Evolutionary conservation across 495 filamentous ascomycete species (phyloP), one percentile per base, ranked within the genome.

Genomic region (Penicillium dipodomyicola): DNA sequence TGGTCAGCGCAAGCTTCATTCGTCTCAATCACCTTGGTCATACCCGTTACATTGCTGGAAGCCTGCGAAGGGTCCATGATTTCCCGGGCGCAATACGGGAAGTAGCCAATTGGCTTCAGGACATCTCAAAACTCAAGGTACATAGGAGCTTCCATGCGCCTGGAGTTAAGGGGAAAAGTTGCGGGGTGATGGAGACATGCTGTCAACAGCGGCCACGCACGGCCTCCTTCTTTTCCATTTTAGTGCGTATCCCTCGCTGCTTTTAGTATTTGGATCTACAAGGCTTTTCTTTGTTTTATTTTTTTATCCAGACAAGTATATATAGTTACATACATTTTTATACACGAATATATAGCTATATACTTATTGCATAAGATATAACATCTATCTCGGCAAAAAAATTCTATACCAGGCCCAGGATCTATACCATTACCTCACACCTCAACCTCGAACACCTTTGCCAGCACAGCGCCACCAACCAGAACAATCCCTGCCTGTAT

Each of bases 21-120:
- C 42, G 40, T 27, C 22, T 41, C n/a, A 23, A 37, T 11, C 29
- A 44, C 19, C 47, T 10, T 47, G 11, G n/a, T 49, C 60, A 32
- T 73, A 80, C 78, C 78, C 54, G 78, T 77, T 64, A 80, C 78
- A 73, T 78, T 79, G 71, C 65, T 80, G 29, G 76, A 78, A 59
- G 71, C 72, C 62, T 77, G 70, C 37, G 75, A 75, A 60, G 76
- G 62, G 67, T 79, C 76, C 76, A 79, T 79, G 66, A 59, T 68
- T 72, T 67, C 67, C 68, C 70, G 60, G 59, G 53, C 52, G 54
- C 68, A 62, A 62, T 68, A 70, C 60, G 63, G 65, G 67, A 65
- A 49, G 49, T 23, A 33, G 45, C 41, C 64, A 58, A 67, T 67
- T 60, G 61, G 56, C 39, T 57, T 60, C 61, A 59, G 58, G 54